phyloP scores from a whole-genome alignment of 1,284 basidiomycete species.

The Tylopilus microsporus region DNA sequence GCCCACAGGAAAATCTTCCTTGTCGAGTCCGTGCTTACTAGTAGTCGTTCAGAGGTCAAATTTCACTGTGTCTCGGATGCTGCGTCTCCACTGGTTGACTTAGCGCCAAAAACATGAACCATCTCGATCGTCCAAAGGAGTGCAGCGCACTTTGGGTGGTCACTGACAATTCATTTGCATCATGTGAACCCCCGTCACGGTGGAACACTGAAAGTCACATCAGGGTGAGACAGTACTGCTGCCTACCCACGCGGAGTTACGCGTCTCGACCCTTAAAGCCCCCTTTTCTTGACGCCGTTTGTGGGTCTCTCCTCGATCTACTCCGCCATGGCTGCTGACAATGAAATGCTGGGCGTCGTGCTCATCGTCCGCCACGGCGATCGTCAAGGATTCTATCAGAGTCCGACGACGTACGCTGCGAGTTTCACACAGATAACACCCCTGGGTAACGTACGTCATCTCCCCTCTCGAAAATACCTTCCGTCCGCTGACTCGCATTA shows the following conservation, averaged over 20 bases:
- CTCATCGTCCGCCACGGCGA: slow-evolving; percentile 64
- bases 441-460: slow-evolving; percentile 58
- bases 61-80: too few species aligned
- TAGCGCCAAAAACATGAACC: too few species aligned
- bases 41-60: too few species aligned
- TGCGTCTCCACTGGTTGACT: too few species aligned
- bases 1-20: too few species aligned
- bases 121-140: too few species aligned
- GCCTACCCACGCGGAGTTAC: background rate
- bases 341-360: slow-evolving; percentile 49
- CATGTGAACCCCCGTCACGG: background rate
- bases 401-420: slow-evolving; percentile 60
- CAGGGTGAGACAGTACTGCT: background rate
- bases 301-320: background rate
- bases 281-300: background rate
- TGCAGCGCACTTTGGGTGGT: too few species aligned
- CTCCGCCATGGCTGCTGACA: slow-evolving; percentile 18
- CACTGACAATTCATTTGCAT: too few species aligned
- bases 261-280: background rate
- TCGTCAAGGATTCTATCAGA: slow-evolving; percentile 59
- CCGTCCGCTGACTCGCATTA: slow-evolving; percentile 7
- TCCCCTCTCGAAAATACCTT: background rate
- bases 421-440: slow-evolving; percentile 68
- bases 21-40: too few species aligned
- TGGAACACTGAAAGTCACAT: background rate